Conservation (phyloP, 306 rosid species). For the Abrus precatorius region DNA sequence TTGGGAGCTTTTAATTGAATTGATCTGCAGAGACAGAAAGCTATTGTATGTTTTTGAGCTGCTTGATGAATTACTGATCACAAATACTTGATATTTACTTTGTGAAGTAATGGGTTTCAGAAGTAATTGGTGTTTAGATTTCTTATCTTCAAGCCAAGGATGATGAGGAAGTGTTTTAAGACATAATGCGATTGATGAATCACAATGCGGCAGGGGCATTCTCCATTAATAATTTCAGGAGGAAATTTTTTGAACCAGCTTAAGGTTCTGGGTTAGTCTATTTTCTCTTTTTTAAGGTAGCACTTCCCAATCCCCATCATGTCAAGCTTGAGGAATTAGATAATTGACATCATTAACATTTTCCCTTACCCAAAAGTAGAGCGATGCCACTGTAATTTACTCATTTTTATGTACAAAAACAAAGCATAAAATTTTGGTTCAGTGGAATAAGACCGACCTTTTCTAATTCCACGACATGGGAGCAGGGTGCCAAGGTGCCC, state of each 20-base stretch:
- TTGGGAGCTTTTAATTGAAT: conserved; percentile 73
- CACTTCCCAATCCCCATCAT: not conserved
- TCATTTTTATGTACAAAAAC: too few species aligned
- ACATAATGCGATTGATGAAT: not conserved
- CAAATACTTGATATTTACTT: conserved; percentile 39
- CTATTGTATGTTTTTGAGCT: conserved; percentile 70
- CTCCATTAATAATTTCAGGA: not conserved
- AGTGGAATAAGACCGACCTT: not conserved
- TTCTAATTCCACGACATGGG: too few species aligned
- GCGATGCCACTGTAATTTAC: too few species aligned
- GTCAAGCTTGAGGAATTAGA: not conserved
- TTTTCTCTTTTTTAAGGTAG: not conserved
- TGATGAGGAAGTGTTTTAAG: not conserved
- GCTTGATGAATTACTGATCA: conserved; percentile 66
- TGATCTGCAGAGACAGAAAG: conserved; percentile 76
- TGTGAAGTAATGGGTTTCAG: conserved; percentile 11
- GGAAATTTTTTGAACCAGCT: not conserved
- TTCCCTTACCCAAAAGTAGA: too few species aligned
- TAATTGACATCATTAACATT: not conserved
- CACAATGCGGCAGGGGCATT: not conserved
- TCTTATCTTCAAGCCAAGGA: not conserved
- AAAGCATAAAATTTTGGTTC: not conserved
- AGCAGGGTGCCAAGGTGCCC: too few species aligned
- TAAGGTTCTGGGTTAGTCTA: not conserved
- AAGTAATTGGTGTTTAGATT: conserved; percentile 8